Evolutionary conservation across 345 rosid species (phyloP), one percentile per base, ranked within the genome.

Genomic region (Rubroshorea leprosula): DNA sequence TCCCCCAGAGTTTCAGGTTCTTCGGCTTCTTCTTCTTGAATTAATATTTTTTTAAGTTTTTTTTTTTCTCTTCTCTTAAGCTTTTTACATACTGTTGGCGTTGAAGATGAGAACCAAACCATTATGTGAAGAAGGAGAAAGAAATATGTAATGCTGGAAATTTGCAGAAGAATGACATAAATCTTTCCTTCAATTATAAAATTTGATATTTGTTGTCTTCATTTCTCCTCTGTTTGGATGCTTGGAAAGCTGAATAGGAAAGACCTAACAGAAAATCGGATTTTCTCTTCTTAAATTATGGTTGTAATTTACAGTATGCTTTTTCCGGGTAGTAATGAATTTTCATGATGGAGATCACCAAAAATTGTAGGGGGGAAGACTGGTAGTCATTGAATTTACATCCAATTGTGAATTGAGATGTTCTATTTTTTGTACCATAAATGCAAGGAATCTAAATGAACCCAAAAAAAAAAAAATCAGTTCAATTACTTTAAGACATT

Each of bases 1-100:
- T 89, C 99, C 5, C 97, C 96, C 13, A 73, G 96, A 64, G 78
- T 79, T 56, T 75, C 90, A 72, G 90, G 86, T 80, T 76, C 87
- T 61, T 67, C 78, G 43, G 66, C 77, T 26, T 72, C 85, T 72
- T 53, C 74, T 49, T 67, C 80, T 38, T 68, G 65, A 74, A 57
- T 54, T 11, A 19, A n/a, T 23, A 8, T 9, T 55, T 49, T 41
- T 17, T 12, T 23, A 29, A 39, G 1, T 46, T 54, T 5, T 55
- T 51, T 6, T 16, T 15, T 14, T 47, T 31, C 6, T 31, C 59
- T 26, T 49, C 19, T 44, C 68, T 82, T 74, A 78, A 77, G 69
- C 57, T 67, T 70, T 75, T 62, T 68, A 58, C 60, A 68, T 71
- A 51, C 55, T 64, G 48, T 64, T 51, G 65, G 10, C 47, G 65